A percentile compares a stretch with the other conserved stretches of the same genome.
phyloP scores from a whole-genome alignment of 148 eudicot genomes.

The Heliosperma pusillum region DNA sequence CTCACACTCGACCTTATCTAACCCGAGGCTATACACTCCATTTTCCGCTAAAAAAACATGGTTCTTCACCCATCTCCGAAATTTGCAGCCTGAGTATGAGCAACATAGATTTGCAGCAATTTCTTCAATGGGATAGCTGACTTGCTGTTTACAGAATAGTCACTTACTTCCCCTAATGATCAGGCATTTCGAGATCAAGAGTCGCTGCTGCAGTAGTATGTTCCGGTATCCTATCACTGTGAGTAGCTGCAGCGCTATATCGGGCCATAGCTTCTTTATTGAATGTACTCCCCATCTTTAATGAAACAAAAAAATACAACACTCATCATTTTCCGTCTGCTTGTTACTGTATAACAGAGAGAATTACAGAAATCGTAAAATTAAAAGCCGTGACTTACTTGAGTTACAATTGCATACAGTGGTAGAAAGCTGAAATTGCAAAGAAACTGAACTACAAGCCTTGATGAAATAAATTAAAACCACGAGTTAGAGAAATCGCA shows the following conservation, averaged over 20 bases:
- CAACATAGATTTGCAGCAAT: too few species aligned
- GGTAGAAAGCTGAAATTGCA: conserved; percentile 66
- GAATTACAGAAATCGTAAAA: background rate
- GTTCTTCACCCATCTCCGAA: too few species aligned
- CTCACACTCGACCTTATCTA: too few species aligned
- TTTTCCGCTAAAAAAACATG: too few species aligned
- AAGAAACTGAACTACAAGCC: conserved; percentile 45
- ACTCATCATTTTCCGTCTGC: background rate
- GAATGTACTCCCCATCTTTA: background rate
- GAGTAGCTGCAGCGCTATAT: background rate
- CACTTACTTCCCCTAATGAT: background rate
- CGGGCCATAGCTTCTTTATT: background rate
- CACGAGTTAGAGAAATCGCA: background rate
- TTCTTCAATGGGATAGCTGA: background rate
- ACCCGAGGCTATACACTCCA: too few species aligned
- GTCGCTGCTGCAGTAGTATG: background rate
- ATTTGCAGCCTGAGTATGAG: too few species aligned
- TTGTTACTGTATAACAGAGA: background rate
- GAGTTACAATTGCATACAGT: conserved; percentile 62
- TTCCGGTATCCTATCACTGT: background rate
- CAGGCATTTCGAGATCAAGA: background rate
- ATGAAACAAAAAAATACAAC: background rate
- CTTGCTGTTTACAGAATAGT: background rate
- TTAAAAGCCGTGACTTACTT: conserved; percentile 26
- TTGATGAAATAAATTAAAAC: conserved; percentile 15